A percentile compares a stretch with the other conserved stretches of the same genome.
phyloP scores from a whole-genome alignment of 768 basidiomycete genomes.

The Kwoniella newhampshirensis region DNA sequence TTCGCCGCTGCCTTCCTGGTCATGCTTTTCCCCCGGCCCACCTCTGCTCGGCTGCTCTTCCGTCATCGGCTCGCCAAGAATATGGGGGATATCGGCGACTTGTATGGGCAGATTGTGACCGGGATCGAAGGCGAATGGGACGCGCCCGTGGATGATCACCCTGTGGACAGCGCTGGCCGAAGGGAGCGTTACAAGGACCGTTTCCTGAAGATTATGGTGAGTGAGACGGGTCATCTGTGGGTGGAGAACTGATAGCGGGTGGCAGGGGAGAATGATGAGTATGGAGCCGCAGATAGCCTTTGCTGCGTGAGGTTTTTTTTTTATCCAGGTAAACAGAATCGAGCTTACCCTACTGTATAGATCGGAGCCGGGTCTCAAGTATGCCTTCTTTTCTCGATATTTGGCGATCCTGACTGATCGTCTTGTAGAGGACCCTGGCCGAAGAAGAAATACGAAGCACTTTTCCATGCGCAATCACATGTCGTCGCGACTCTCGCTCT shows the following conservation, averaged over 20 bases:
- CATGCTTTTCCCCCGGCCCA: conserved; percentile 60
- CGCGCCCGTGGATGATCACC: conserved; percentile 28
- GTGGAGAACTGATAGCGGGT: not conserved
- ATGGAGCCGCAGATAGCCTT: conserved; percentile 29
- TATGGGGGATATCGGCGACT: conserved; percentile 55
- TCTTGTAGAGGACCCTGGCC: conserved; percentile 61
- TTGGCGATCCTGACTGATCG: conserved; percentile 28
- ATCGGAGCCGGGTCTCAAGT: conserved; percentile 33
- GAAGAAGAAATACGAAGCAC: conserved; percentile 56
- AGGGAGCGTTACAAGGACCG: conserved; percentile 30
- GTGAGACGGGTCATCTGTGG: conserved; percentile 13
- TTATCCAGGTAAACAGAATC: conserved; percentile 24
- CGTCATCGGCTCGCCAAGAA: conserved; percentile 57
- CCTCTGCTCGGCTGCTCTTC: conserved; percentile 59
- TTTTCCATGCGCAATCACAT: conserved; percentile 56
- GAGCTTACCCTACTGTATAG: conserved; percentile 11
- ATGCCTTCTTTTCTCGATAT: conserved; percentile 1
- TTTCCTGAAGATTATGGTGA: conserved; percentile 43
- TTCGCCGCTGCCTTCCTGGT: conserved; percentile 60
- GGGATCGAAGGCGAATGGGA: conserved; percentile 57
- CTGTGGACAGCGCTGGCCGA: conserved; percentile 41
- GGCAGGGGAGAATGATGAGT: conserved; percentile 28
- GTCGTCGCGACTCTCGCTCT: conserved; percentile 55
- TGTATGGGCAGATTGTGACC: conserved; percentile 54
- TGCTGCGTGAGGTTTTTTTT: conserved; percentile 34